Conservation (phyloP, 2,329 filamentous ascomycete genomes). For the Didymella segeticola region DNA sequence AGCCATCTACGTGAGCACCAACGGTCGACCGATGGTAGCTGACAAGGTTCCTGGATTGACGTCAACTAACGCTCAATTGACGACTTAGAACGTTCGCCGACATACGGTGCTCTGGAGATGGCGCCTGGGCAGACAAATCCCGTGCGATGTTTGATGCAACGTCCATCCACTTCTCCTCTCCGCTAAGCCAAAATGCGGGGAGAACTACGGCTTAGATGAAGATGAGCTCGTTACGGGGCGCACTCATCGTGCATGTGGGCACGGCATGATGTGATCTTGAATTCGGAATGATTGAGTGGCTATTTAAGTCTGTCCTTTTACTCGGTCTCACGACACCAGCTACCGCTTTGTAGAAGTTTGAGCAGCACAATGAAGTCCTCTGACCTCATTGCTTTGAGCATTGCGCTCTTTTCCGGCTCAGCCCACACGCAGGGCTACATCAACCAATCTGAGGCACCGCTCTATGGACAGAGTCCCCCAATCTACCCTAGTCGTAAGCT, state of each 20-base stretch:
- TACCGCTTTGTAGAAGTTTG: not conserved
- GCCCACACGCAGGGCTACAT: constrained; percentile 30
- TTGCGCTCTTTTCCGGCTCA: constrained; percentile 18
- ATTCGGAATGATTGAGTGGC: not conserved
- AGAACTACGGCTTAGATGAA: constrained; percentile 12
- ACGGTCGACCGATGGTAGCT: not conserved
- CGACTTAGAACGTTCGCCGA: constrained; percentile 10
- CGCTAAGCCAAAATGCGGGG: constrained; percentile 24
- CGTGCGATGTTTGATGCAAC: constrained; percentile 9
- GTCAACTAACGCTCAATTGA: constrained; percentile 3
- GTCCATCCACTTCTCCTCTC: constrained; percentile 21
- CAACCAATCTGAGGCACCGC: constrained; percentile 37
- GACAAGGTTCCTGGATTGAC: constrained; percentile 1
- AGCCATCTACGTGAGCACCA: not conserved
- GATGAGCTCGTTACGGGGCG: constrained; percentile 21
- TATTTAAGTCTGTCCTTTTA: not conserved
- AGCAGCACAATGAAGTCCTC: constrained; percentile 9
- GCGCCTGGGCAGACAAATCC: constrained; percentile 4
- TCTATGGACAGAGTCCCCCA: constrained; percentile 39
- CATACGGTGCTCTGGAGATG: not conserved
- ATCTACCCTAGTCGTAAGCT: constrained; percentile 40
- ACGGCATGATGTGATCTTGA: constrained; percentile 9
- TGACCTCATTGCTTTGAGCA: constrained; percentile 9
- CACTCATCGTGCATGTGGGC: not conserved
- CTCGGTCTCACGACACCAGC: not conserved